Conservation (phyloP, 306 rosid genomes). For the Dicorynia guianensis region DNA sequence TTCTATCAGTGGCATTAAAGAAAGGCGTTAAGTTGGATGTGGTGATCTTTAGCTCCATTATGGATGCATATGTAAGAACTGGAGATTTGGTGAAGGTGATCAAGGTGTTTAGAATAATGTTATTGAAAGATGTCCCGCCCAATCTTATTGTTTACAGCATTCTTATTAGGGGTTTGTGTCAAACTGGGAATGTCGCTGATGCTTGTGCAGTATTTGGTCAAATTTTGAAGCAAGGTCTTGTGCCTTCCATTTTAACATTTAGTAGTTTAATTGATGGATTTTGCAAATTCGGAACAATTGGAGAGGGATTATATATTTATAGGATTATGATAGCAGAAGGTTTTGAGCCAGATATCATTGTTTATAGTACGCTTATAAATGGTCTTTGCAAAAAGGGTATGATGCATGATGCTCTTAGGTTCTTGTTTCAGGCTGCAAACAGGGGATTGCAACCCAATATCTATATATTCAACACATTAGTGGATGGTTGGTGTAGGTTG, state of each 20-base stretch:
- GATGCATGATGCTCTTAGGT: constrained; percentile 40
- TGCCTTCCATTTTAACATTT: constrained; percentile 38
- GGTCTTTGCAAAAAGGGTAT: constrained; percentile 43
- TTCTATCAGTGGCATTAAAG: constrained; percentile 32
- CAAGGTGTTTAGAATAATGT: constrained; percentile 39
- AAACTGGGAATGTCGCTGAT: constrained; percentile 1
- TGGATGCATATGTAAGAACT: constrained; percentile 49
- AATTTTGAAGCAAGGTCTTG: constrained; percentile 34
- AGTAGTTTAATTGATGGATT: constrained; percentile 45
- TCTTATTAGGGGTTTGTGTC: constrained; percentile 40
- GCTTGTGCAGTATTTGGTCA: constrained; percentile 44
- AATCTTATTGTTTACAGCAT: constrained; percentile 45
- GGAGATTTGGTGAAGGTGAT: constrained; percentile 25
- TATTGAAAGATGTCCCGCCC: constrained; percentile 32
- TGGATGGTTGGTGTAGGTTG: constrained; percentile 47
- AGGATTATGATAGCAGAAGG: constrained; percentile 29
- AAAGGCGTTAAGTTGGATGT: constrained; percentile 37
- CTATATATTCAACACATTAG: constrained; percentile 36
- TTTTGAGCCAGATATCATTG: constrained; percentile 37
- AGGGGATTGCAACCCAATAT: constrained; percentile 40
- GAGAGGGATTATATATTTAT: constrained; percentile 38
- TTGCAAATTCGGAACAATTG: constrained; percentile 36
- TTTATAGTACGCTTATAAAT: constrained; percentile 35
- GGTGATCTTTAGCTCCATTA: constrained; percentile 44
- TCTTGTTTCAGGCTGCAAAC: constrained; percentile 40